phyloP scores from a whole-genome alignment of 2,329 filamentous ascomycete species.

The Leptographium galeiforme region DNA sequence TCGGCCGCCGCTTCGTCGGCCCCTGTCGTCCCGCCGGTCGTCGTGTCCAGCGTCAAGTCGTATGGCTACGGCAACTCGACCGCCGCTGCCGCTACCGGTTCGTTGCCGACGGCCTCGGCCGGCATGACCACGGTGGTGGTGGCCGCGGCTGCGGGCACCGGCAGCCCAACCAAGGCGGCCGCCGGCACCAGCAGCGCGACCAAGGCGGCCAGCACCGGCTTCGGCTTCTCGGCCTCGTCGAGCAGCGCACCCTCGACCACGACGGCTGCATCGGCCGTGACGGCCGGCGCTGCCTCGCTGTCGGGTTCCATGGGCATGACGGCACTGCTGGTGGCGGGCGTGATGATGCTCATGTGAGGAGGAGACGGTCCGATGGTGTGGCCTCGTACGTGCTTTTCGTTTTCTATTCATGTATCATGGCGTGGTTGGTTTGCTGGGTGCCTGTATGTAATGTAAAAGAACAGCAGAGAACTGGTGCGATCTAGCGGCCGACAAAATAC shows the following conservation, averaged over 20 bases:
- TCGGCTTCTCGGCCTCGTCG: background rate
- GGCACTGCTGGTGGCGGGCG: constrained; percentile 3
- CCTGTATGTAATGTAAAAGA: no score
- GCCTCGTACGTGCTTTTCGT: no score
- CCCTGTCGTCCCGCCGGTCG: background rate
- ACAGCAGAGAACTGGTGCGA: no score
- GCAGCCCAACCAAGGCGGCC: background rate
- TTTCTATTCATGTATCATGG: no score
- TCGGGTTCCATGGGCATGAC: constrained; percentile 7
- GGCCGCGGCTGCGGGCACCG: background rate
- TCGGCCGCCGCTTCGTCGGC: no score
- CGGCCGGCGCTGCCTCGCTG: constrained; percentile 7
- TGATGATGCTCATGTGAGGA: constrained; percentile 3
- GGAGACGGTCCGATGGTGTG: no score
- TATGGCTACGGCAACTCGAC: background rate
- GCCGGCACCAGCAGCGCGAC: background rate
- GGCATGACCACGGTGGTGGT: background rate
- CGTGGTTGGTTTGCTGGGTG: no score
- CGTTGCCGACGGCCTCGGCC: background rate
- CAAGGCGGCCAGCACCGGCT: background rate
- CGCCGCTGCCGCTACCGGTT: background rate
- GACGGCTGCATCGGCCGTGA: constrained; percentile 1
- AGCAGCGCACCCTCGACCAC: background rate
- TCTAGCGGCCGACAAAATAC: no score
- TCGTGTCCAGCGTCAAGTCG: background rate